A percentile compares a stretch with the other conserved stretches of the same genome.
phyloP scores from a whole-genome alignment of 164 flowering plant genomes.

The Stephania cephalantha region DNA sequence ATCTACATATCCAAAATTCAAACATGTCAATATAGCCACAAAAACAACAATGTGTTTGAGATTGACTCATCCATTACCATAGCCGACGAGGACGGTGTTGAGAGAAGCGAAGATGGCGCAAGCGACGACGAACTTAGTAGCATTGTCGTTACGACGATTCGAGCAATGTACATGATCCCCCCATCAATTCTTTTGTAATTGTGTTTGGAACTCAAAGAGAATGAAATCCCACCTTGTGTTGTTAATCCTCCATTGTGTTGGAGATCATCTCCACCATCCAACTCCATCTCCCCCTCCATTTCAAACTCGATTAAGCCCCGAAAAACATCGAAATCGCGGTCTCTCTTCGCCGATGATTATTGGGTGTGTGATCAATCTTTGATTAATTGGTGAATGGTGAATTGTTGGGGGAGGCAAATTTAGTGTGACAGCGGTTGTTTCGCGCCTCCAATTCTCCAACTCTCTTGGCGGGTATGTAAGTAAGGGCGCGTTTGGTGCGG shows the following conservation, averaged over 20 bases:
- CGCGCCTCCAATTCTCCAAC: neutral
- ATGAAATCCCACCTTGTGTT: constrained; percentile 23
- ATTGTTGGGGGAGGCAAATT: no score
- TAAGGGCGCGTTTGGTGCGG: no score
- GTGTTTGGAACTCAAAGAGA: constrained; percentile 42
- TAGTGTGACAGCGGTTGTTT: neutral
- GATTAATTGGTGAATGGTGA: neutral
- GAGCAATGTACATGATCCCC: constrained; percentile 28
- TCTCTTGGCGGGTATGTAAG: no score
- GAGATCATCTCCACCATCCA: constrained; percentile 15
- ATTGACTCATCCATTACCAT: constrained; percentile 32
- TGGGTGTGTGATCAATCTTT: neutral
- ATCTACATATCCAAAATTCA: constrained; percentile 21
- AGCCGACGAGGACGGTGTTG: constrained; percentile 70
- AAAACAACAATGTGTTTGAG: neutral
- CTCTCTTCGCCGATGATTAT: neutral
- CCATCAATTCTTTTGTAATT: constrained; percentile 64
- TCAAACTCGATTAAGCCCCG: neutral
- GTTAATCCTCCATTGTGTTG: constrained; percentile 35
- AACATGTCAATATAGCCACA: neutral
- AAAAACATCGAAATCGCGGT: no score
- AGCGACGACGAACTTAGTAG: constrained; percentile 55
- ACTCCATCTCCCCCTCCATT: constrained; percentile 16
- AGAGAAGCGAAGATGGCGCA: constrained; percentile 78
- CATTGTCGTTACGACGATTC: constrained; percentile 27